A percentile compares a stretch with the other conserved stretches of the same genome.
These are phyloP conservation scores for Akanthomyces muscarius DNA, from an alignment of 2,329 filamentous ascomycete genomes.

Conservation along the genomic window DNA sequence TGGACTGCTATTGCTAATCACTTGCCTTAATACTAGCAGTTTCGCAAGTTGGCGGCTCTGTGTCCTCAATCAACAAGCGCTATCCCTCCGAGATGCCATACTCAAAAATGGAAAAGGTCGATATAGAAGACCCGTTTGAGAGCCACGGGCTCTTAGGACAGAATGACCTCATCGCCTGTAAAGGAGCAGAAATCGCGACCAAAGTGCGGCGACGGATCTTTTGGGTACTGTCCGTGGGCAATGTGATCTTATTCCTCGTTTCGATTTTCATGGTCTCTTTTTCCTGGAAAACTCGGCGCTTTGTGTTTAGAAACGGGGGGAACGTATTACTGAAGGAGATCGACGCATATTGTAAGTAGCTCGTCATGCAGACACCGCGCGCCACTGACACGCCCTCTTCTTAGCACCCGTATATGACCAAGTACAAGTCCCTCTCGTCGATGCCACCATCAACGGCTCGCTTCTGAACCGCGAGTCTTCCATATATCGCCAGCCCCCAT, in stretches of 20 bases:
- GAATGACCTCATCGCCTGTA: not conserved
- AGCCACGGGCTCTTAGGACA: not conserved
- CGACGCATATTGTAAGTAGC: slow-evolving; percentile 1
- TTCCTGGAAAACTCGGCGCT: not conserved
- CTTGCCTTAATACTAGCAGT: no score
- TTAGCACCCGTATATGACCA: not conserved
- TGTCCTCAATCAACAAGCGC: no score
- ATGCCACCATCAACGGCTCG: not conserved
- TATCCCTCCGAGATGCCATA: no score
- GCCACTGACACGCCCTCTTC: not conserved
- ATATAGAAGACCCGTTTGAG: not conserved
- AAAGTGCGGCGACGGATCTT: not conserved
- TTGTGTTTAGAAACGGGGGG: not conserved
- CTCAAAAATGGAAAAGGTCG: not conserved
- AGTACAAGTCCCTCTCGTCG: not conserved
- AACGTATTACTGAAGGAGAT: slow-evolving; percentile 1
- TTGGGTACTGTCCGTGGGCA: not conserved
- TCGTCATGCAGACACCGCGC: not conserved
- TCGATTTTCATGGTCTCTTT: not conserved
- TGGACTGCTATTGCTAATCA: no score
- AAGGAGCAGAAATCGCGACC: not conserved
- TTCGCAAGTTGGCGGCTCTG: no score
- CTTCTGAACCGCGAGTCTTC: slow-evolving; percentile 3
- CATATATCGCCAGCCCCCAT: slow-evolving; percentile 10
- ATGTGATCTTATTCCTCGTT: not conserved